phyloP scores from a whole-genome alignment of 208 protist species.

The Trypanosomatidae sp. region DNA sequence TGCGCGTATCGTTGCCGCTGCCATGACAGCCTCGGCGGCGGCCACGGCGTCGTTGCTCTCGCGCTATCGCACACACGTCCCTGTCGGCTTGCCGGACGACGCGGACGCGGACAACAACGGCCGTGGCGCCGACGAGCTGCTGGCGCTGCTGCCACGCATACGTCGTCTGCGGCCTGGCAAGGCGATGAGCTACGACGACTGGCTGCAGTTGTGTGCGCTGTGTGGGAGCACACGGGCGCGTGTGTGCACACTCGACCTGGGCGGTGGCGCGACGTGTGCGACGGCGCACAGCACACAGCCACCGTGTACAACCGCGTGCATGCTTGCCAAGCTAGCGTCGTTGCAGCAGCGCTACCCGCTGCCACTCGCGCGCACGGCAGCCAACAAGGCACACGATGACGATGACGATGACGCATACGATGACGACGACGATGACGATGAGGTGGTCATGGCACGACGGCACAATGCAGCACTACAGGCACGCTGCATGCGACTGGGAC shows the following conservation, averaged over 20 bases:
- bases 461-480: slow-evolving; percentile 51
- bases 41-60: slow-evolving; percentile 1
- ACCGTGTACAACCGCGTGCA: slow-evolving; percentile 14
- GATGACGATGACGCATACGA: slow-evolving; percentile 6
- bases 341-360: slow-evolving; percentile 50
- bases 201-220: slow-evolving; percentile 24
- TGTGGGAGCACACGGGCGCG: slow-evolving; percentile 12
- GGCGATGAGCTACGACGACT: slow-evolving; percentile 43
- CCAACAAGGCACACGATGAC: neutral
- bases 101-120: no score
- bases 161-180: slow-evolving; percentile 30
- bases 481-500: slow-evolving; percentile 26
- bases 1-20: neutral
- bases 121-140: slow-evolving; percentile 14
- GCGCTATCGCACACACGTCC: slow-evolving; percentile 9
- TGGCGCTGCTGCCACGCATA: slow-evolving; percentile 19
- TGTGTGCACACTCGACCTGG: neutral
- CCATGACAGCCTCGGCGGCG: neutral
- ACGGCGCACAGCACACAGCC: slow-evolving; percentile 11
- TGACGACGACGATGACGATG: slow-evolving; percentile 9
- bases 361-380: slow-evolving; percentile 6
- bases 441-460: slow-evolving; percentile 11
- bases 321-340: slow-evolving; percentile 29
- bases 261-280: slow-evolving; percentile 19
- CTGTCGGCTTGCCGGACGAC: slow-evolving; percentile 41